Base-by-base conservation (phyloP, 495 filamentous ascomycete species). In the Immersiella caudata region DNA sequence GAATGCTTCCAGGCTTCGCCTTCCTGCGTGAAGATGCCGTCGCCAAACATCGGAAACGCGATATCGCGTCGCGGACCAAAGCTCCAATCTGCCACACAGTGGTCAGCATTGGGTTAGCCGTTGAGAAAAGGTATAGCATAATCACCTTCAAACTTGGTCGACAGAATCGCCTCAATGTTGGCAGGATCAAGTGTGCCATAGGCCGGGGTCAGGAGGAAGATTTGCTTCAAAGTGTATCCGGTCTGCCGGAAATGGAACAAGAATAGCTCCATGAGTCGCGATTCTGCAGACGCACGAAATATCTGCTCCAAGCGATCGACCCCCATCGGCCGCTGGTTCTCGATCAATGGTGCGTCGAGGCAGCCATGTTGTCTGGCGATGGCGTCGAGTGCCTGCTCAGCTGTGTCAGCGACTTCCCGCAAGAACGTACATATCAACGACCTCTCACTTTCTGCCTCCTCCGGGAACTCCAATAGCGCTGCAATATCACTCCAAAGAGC, bases 1-100 rank as follows among this genome's bases (percentile, higher is more conserved):
- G 59, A 62, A 25, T 35, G 59, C 59, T 62, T 62, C 59, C 59
- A 62, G 29, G 59, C 59, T 22, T 62, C 59, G 59, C 59, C 59
- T 49, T 62, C 59, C 59, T 61, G 59, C 2, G 59, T 61, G 59
- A 61, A 61, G 6, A 61, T 61, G 29, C 59, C 59, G 35, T 61
- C 59, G 8, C 59, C 59, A 46, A 61, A 61, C 59, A 61, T 61
- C 12, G 59, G 59, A 46, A 61, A 61, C 2, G 59, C 35, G 20
- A 61, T 61, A 16, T n/a, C 59, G 25, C 59, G 59, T 22, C 59
- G 29, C 8, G 29, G 59, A 22, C 59, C 59, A 27, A 61, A 61
- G 59, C 59, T 61, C 29, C 35, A 61, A 46, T 61, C 59, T 61
- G 35, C 3, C 16, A n/a, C n/a, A 20, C 35, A 49, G 18, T 61